phyloP scores from a whole-genome alignment of 2,329 filamentous ascomycete species.

The Scedosporium apiospermum region DNA sequence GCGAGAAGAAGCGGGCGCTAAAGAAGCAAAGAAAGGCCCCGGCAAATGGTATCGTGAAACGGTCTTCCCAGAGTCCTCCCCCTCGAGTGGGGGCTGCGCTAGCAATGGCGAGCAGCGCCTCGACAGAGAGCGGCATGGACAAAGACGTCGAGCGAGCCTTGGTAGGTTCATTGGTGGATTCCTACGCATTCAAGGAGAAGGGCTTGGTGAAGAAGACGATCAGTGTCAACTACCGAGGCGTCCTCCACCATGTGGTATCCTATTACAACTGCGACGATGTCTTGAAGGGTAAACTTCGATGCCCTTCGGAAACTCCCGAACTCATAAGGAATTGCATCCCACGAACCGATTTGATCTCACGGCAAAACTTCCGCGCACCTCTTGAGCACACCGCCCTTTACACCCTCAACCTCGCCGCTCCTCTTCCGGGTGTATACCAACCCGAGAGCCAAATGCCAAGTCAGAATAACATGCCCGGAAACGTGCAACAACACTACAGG shows the following conservation, averaged over 20 bases:
- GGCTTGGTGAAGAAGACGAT: slow-evolving; percentile 92
- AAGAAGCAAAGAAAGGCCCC: slow-evolving; percentile 49
- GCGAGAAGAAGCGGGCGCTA: slow-evolving; percentile 76
- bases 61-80: slow-evolving; percentile 2
- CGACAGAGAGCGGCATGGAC: slow-evolving; percentile 5
- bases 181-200: slow-evolving; percentile 74
- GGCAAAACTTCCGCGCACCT: slow-evolving; percentile 58
- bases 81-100: background rate
- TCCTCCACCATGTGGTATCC: slow-evolving; percentile 77
- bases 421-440: background rate
- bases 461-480: background rate
- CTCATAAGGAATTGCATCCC: slow-evolving; percentile 34
- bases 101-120: background rate
- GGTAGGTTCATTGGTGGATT: slow-evolving; percentile 80
- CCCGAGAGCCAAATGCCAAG: background rate
- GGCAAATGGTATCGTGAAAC: slow-evolving; percentile 6
- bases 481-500: background rate
- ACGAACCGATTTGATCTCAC: slow-evolving; percentile 46
- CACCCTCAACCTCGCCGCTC: background rate
- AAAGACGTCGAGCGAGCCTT: slow-evolving; percentile 33
- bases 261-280: slow-evolving; percentile 83
- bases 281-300: slow-evolving; percentile 45
- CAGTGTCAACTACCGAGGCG: slow-evolving; percentile 63
- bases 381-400: slow-evolving; percentile 47
- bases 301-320: slow-evolving; percentile 41